Evolutionary conservation across 768 basidiomycete genomes (phyloP), one percentile per base, ranked within the genome.

Genomic region (Cyathus striatus): DNA sequence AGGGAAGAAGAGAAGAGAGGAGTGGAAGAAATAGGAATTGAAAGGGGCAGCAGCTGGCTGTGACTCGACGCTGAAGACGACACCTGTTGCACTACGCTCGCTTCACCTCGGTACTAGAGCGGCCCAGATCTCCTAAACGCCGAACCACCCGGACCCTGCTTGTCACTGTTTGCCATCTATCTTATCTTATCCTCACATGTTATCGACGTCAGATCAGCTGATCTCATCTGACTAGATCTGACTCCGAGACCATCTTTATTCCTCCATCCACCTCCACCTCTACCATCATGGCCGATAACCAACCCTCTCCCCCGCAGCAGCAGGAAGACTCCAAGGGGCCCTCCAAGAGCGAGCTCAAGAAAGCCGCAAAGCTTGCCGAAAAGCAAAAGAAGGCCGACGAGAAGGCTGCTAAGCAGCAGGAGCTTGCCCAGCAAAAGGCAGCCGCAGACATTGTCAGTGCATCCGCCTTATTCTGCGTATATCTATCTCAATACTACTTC

Each of bases 371-470:
- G 63, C 86, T 86, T 37, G 85, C 82, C 10, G 90, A 93, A 66
- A 97, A 97, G 52, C 88, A 85, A 37, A 81, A 81, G 65, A 93
- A 90, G 60, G 85, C 83, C 5, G 88, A 87, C 33, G 92, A 93
- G 61, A 86, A 84, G 53, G 86, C 81, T 5, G 88, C 86, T 6
- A 86, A 81, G 53, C 81, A 88, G 50, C 73, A 81, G 36, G 90
- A 89, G 50, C 73, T 82, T 30, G 86, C 79, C 25, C 76, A 77
- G 41, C 78, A 83, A 52, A 71, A 79, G 48, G 78, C 78, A 23
- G 81, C 78, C 22, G 70, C 75, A 32, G 87, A 89, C 54, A 73
- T 78, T 32, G 83, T 83, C 9, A n/a, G n/a, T n/a, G 10, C 21
- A 10, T 40, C 12, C 24, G 21, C 10, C 23, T 10, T 20, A 13